Conservation (phyloP, 2,329 filamentous ascomycete genomes). For the Cryphonectria naterciae region DNA sequence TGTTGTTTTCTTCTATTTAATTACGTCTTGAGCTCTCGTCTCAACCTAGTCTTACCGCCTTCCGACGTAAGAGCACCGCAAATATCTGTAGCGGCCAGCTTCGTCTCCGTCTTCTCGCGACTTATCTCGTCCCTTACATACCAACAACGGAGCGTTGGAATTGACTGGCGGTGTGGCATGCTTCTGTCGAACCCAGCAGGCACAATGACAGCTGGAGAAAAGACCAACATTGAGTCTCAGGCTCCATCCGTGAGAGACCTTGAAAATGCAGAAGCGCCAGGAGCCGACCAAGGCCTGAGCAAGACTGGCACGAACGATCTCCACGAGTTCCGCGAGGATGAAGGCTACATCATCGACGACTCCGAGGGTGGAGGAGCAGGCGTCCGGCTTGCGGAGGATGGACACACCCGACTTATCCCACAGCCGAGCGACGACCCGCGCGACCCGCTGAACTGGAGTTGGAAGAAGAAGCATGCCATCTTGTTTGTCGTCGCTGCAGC, state of each 20-base stretch:
- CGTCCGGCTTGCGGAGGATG: conserved; percentile 45
- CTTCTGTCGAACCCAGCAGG: not conserved
- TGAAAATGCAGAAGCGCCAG: not conserved
- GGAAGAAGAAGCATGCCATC: conserved; percentile 52
- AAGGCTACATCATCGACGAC: conserved; percentile 45
- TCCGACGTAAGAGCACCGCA: not conserved
- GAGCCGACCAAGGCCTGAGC: not conserved
- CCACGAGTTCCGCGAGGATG: conserved; percentile 41
- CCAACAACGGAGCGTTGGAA: not conserved
- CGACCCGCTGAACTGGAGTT: conserved; percentile 59
- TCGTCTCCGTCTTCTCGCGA: not conserved
- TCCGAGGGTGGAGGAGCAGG: conserved; percentile 34
- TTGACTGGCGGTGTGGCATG: not conserved
- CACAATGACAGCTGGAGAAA: conserved; percentile 20
- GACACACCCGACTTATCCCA: conserved; percentile 54
- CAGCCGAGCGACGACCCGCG: conserved; percentile 55
- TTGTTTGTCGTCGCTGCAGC: conserved; percentile 52
- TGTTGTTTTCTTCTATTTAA: not conserved
- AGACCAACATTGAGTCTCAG: not conserved
- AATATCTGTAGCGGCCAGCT: not conserved
- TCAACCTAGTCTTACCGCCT: not conserved
- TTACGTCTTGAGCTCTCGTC: not conserved
- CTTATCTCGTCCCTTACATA: not conserved
- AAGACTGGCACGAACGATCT: conserved; percentile 31
- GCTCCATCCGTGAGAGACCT: not conserved